Base-by-base conservation (phyloP, 2,329 filamentous ascomycete species). In the Microcyclospora pomicola region DNA sequence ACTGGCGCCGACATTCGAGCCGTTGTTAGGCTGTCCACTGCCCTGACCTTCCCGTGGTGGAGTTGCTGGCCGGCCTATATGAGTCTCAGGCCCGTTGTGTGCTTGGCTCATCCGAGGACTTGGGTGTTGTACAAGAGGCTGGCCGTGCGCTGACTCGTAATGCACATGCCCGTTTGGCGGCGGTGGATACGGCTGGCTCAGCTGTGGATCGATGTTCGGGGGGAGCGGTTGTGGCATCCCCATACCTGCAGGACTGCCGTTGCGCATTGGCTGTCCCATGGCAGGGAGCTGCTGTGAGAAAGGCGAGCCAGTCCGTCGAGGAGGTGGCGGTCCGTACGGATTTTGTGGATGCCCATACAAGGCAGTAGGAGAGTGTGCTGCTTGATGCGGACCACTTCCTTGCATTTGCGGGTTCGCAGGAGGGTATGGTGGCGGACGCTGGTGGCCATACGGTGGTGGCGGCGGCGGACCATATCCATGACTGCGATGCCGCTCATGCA, bases 381-480 rank as follows among this genome's bases (percentile, higher is more conserved):
- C 61, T 31, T 24, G 19, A 7, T 24, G 19, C 19, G 55, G 54
- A 46, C 62, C 47, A 28, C 62, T 59, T 38, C 62, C 62, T 24
- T 48, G 15, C 34, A 47, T 35, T 47, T 48, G 15, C 31, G 42
- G 45, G 31, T 32, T 38, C 27, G 36, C 40, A 24, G 56, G 58
- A 5, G 58, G 51, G 30, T 40, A 46, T 16, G 39, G 40, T 33
- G 47, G 49, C 40, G 30, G 5, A 31, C 30, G 30, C 14, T 31
- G 30, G 12, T 31, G 30, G 9, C 12, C 30, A 31, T 31, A 31
- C 19, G 40, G 33, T 15, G 46, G 42, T 9, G 19, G 45, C 12
- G 41, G 45, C 16, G 44, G 43, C 15, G 43, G 41, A 16, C 37
- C 38, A 32, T 47, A 45, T 3, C 42, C 41, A 27, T 44, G 49